phyloP scores from a whole-genome alignment of 805 yeast genomes.

The Candida caryicola region DNA sequence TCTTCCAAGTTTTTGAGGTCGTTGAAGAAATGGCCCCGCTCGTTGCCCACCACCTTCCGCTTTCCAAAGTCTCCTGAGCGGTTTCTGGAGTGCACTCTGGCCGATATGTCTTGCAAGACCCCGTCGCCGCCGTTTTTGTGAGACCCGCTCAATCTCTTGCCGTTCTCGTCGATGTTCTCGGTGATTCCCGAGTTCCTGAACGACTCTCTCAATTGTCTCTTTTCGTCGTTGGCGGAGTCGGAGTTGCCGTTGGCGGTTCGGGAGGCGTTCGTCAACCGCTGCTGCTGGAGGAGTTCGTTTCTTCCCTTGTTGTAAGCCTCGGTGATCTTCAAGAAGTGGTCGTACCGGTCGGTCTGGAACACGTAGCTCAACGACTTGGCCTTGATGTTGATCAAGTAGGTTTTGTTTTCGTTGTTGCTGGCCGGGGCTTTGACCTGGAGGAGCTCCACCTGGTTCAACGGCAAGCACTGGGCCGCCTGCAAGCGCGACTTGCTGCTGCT shows the following conservation, averaged over 20 bases:
- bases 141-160: slow-evolving; percentile 22
- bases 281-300: slow-evolving; percentile 43
- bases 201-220: slow-evolving; percentile 38
- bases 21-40: slow-evolving; percentile 36
- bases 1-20: slow-evolving; percentile 57
- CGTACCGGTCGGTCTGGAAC: slow-evolving; percentile 58
- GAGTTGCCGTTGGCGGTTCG: slow-evolving; percentile 11
- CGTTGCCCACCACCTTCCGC: slow-evolving; percentile 12
- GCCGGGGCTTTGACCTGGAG: slow-evolving; percentile 34
- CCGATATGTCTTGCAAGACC: slow-evolving; percentile 55
- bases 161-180: slow-evolving; percentile 32
- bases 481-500: slow-evolving; percentile 37
- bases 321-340: slow-evolving; percentile 53
- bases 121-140: slow-evolving; percentile 37
- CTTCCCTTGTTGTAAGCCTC: slow-evolving; percentile 60
- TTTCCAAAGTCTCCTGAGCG: slow-evolving; percentile 45
- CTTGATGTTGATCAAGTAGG: slow-evolving; percentile 45
- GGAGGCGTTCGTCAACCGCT: slow-evolving; percentile 21
- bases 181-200: slow-evolving; percentile 52
- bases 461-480: slow-evolving; percentile 78
- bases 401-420: slow-evolving; percentile 19
- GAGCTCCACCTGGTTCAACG: slow-evolving; percentile 58
- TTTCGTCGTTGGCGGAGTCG: slow-evolving; percentile 30
- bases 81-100: slow-evolving; percentile 60
- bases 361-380: slow-evolving; percentile 50